Conservation (phyloP, 352 stramenopile species). For the Phytopythium sindhum region DNA sequence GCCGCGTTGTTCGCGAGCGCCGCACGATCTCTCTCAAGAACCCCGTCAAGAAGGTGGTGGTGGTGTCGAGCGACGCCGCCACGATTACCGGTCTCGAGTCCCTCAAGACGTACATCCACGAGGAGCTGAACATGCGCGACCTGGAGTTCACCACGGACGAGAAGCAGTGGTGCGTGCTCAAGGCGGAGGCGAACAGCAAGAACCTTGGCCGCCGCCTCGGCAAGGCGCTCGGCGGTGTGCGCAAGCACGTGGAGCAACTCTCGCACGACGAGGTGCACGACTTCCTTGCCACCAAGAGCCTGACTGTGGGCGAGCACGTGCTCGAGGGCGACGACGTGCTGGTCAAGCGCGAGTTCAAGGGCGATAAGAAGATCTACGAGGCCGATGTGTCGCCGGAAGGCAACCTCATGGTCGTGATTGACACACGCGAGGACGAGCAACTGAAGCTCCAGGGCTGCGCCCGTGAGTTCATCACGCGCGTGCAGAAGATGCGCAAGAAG, state of each 20-base stretch:
- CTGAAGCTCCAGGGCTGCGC: slow-evolving; percentile 92
- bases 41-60: slow-evolving; percentile 95
- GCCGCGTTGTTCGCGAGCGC: slow-evolving; percentile 95
- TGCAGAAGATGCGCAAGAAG: slow-evolving; percentile 99
- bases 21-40: slow-evolving; percentile 97
- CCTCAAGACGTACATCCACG: slow-evolving; percentile 94
- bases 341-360: slow-evolving; percentile 94
- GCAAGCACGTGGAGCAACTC: slow-evolving; percentile 68
- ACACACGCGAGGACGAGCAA: slow-evolving; percentile 94
- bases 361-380: slow-evolving; percentile 90
- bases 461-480: slow-evolving; percentile 96
- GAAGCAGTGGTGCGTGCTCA: slow-evolving; percentile 91
- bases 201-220: slow-evolving; percentile 95
- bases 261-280: slow-evolving; percentile 69
- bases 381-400: slow-evolving; percentile 85
- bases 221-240: slow-evolving; percentile 95
- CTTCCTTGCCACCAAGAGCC: slow-evolving; percentile 66
- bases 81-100: slow-evolving; percentile 72
- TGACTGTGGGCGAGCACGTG: slow-evolving; percentile 80
- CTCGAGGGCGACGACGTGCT: slow-evolving; percentile 91
- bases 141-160: slow-evolving; percentile 90
- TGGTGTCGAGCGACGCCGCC: slow-evolving; percentile 89
- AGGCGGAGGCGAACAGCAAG: slow-evolving; percentile 93
- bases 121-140: slow-evolving; percentile 97
- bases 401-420: slow-evolving; percentile 94